phyloP scores from a whole-genome alignment of 2,329 filamentous ascomycete genomes.

The Colletotrichum cereale region DNA sequence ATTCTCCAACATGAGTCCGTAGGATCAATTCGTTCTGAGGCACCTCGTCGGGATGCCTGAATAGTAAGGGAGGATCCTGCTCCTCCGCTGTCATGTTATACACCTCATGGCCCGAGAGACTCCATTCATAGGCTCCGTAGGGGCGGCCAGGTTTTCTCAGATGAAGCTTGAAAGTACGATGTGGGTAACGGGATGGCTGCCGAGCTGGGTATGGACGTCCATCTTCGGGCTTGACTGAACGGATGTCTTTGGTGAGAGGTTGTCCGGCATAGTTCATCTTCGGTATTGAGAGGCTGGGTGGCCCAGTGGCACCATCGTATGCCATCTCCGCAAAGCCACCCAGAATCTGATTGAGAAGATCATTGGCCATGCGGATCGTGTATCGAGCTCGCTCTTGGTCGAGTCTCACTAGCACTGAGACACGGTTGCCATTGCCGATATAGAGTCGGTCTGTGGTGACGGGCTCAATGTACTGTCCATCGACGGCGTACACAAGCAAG shows the following conservation, averaged over 20 bases:
- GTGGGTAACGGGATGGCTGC: neutral
- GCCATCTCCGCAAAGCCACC: slow-evolving; percentile 14
- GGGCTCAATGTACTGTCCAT: slow-evolving; percentile 57
- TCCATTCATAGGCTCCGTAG: slow-evolving; percentile 25
- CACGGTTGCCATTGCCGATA: slow-evolving; percentile 54
- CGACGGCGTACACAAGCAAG: slow-evolving; percentile 57
- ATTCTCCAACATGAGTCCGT: neutral
- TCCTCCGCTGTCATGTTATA: slow-evolving; percentile 14
- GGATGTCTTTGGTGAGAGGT: neutral
- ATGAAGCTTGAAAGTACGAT: neutral
- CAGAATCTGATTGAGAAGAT: slow-evolving; percentile 17
- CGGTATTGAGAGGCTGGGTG: neutral
- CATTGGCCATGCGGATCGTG: slow-evolving; percentile 47
- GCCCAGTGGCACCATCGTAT: neutral
- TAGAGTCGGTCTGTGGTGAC: slow-evolving; percentile 29
- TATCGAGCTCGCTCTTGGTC: slow-evolving; percentile 53
- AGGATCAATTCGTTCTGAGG: slow-evolving; percentile 3
- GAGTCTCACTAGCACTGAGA: slow-evolving; percentile 56
- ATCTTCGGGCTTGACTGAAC: slow-evolving; percentile 14
- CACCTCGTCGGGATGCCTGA: neutral
- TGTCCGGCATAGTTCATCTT: slow-evolving; percentile 24
- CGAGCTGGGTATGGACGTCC: neutral
- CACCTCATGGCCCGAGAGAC: neutral
- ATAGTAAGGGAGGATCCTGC: slow-evolving; percentile 1
- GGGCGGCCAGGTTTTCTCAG: slow-evolving; percentile 21